phyloP scores from a whole-genome alignment of 495 filamentous ascomycete species.

The Hypomontagnella submonticulosa region DNA sequence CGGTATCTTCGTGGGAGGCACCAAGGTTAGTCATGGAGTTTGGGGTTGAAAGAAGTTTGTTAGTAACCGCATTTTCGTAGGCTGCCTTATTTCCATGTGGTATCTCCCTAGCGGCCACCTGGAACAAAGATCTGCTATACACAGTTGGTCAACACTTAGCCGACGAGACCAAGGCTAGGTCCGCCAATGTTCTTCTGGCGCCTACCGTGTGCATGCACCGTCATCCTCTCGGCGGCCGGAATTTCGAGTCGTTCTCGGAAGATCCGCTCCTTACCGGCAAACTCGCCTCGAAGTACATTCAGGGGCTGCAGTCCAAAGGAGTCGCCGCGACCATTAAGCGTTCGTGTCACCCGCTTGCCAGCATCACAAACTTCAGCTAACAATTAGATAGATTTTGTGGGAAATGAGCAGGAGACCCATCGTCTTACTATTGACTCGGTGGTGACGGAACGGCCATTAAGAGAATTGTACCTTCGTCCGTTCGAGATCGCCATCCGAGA shows the following conservation, averaged over 20 bases:
- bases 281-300: conserved; percentile 76
- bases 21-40: conserved; percentile 59
- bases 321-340: conserved; percentile 84
- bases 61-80: conserved; percentile 55
- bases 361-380: conserved; percentile 41
- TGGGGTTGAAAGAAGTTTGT: background rate
- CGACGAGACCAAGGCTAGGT: conserved; percentile 77
- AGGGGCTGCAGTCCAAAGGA: conserved; percentile 77
- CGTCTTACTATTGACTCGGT: conserved; percentile 77
- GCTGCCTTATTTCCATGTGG: conserved; percentile 80
- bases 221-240: conserved; percentile 81
- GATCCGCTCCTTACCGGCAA: conserved; percentile 83
- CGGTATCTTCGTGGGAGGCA: conserved; percentile 71
- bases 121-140: conserved; percentile 75
- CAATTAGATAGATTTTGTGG: conserved; percentile 70
- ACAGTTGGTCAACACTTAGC: conserved; percentile 77
- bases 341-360: conserved; percentile 44
- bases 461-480: conserved; percentile 84
- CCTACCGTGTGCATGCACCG: conserved; percentile 88
- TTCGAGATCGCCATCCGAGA: conserved; percentile 87
- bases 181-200: conserved; percentile 77
- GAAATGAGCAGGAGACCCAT: conserved; percentile 86
- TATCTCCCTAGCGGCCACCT: conserved; percentile 82
- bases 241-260: conserved; percentile 89
- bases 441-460: conserved; percentile 75